Percentiles rank a stretch among this genome's conserved stretches.
phyloP scores from a whole-genome alignment of 2,329 filamentous ascomycete species.

The Pseudogymnoascus sp. region DNA sequence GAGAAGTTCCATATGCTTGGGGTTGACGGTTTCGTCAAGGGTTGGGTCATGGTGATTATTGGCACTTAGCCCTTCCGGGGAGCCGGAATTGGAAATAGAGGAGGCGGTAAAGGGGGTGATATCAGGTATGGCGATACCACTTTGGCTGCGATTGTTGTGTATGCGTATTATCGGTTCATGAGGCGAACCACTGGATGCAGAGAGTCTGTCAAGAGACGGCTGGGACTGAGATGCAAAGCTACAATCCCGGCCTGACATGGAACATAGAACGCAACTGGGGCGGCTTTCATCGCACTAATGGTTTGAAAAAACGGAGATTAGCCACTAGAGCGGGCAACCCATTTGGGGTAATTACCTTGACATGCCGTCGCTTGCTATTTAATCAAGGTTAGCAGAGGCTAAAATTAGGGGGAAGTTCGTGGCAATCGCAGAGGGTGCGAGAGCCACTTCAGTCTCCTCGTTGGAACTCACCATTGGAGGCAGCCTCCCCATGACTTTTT shows the following conservation, averaged over 20 bases:
- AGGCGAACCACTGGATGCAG: constrained; percentile 9
- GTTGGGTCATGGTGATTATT: neutral
- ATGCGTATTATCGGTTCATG: neutral
- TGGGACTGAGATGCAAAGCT: constrained; percentile 18
- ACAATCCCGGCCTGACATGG: constrained; percentile 25
- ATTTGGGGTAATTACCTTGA: constrained; percentile 23
- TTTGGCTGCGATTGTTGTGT: constrained; percentile 1
- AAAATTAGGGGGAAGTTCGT: no score
- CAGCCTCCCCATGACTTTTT: constrained; percentile 31
- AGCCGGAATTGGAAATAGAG: neutral
- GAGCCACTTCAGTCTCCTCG: neutral
- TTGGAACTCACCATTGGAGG: constrained; percentile 22
- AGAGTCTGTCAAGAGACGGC: neutral
- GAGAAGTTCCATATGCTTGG: constrained; percentile 32
- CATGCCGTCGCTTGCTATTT: constrained; percentile 28
- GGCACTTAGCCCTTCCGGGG: neutral
- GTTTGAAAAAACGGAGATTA: constrained; percentile 6
- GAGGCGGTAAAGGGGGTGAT: no score
- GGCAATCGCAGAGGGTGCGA: neutral
- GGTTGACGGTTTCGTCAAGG: constrained; percentile 24
- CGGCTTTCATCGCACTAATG: constrained; percentile 28
- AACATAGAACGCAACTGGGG: constrained; percentile 26
- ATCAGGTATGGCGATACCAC: neutral
- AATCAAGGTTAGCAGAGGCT: constrained; percentile 4
- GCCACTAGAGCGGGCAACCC: neutral